Conservation (phyloP, 805 yeast genomes). For the Kuraishia borneana region DNA sequence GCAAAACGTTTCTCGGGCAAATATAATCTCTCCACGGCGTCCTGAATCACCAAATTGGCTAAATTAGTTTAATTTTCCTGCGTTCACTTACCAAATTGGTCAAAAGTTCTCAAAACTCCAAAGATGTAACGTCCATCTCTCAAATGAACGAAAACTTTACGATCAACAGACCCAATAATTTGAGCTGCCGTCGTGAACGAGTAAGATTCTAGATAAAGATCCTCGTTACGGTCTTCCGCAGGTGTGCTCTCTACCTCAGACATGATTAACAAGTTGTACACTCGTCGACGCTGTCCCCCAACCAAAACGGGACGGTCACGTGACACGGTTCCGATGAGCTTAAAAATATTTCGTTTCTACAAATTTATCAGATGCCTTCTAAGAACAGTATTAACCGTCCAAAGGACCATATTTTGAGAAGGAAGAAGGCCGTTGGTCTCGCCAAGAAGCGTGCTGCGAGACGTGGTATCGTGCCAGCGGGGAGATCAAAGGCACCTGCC, state of each 20-base stretch:
- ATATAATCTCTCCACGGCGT: constrained; percentile 78
- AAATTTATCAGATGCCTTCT: constrained; percentile 59
- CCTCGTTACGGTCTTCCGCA: constrained; percentile 17
- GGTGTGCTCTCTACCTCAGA: neutral
- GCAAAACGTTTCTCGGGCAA: constrained; percentile 48
- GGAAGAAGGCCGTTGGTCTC: constrained; percentile 36
- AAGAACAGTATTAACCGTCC: constrained; percentile 78
- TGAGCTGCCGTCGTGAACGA: constrained; percentile 87
- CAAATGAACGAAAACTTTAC: constrained; percentile 71
- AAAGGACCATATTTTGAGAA: constrained; percentile 41
- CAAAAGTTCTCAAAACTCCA: constrained; percentile 90
- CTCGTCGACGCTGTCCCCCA: too few species aligned
- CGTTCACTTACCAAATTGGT: constrained; percentile 51
- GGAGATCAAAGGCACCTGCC: constrained; percentile 1
- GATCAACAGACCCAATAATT: constrained; percentile 76
- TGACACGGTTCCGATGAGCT: too few species aligned
- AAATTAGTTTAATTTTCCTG: neutral
- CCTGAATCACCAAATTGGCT: constrained; percentile 87
- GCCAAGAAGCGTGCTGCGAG: constrained; percentile 42
- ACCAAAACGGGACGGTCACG: too few species aligned
- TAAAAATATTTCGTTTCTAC: too few species aligned
- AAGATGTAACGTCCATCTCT: constrained; percentile 84
- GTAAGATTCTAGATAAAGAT: constrained; percentile 65
- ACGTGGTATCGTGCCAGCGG: constrained; percentile 28
- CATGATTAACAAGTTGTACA: too few species aligned